Base-by-base conservation (phyloP, 1,284 basidiomycete species). In the Termitomyces sp. region DNA sequence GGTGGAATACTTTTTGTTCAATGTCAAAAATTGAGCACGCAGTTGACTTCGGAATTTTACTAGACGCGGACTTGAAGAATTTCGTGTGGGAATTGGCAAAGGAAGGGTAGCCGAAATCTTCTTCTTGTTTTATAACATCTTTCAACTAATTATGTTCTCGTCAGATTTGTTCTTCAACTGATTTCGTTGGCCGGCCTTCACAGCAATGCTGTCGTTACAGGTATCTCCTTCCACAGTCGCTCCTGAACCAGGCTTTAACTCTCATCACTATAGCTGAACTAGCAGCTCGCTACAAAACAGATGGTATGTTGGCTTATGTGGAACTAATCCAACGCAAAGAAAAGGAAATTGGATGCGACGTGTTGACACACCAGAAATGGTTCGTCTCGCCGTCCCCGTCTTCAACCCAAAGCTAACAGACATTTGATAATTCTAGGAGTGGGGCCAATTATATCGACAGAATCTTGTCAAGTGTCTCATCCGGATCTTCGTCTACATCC, bases 81-180 rank as follows among this genome's bases (percentile, higher is more conserved):
- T 96, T 95, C 67, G 77, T 94, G 33, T 94, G 92, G 91, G 91
- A 96, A 52, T 79, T 97, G 44, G 93, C 81, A 28, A 93, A 93
- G 71, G 90, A 93, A 73, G 91, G 92, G 81, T 89, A 68, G 5
- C n/a, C n/a, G n/a, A n/a, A 60, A 73, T 16, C 45, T 47, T 38
- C 3, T 16, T 7, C 6, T 35, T 46, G 8, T n/a, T 45, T 39
- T 21, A 14, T 11, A 6, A 40, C 7, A 2, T 6, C 6, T 9
- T 40, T 11, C 3, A 40, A 19, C 26, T 21, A 19, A 48, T n/a
- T 14, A 13, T 40, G 42, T 21, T n/a, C 13, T 10, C 21, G 19
- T 5, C 55, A 88, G 88, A 45, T 93, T 93, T 64, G 84, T 91
- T 53, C 75, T 93, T 14, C 91, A 93, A 66, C 72, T 93, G 21